Base-by-base conservation (phyloP, 2,329 filamentous ascomycete genomes). In the Coniochaeta ligniaria region DNA sequence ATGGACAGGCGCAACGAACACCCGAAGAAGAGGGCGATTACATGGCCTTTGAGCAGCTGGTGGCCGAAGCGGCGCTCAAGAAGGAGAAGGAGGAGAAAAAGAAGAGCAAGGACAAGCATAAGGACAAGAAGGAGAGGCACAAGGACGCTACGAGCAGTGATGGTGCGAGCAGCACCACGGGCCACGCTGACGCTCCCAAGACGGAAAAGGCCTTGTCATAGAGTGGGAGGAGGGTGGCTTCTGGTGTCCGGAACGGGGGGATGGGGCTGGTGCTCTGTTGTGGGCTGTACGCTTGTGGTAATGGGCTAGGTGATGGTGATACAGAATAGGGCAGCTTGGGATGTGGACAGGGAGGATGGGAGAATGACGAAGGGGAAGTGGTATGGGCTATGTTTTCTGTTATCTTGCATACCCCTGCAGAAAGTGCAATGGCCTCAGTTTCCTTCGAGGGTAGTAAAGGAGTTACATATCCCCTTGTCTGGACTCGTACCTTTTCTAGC, bases 1-100 rank as follows among this genome's bases (percentile, higher is more conserved):
- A 62, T 65, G 59, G 17, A 1, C 55, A 97, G 93, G 91, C 94
- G 45, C 84, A 90, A 73, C 88, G 95, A 64, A 89, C 94, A 60
- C 89, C 94, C 47, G 95, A 99, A 65, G 95, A 99, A 78, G 95
- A 99, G 76, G 94, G 95, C 65, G 95, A 98, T 70, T 98, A 96
- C 76, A 96, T 99, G 85, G 93, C 94, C 17, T 99, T 99, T 68
- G 95, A 99, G 74, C 92, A 98, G 75, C 87, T 99, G 60, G 96
- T 99, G 75, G 93, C 95, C 58, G 95, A 99, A 73, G 94, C 94
- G 5, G 92, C 93, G 61, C 89, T 92, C 59, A 98, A 98, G 83
- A 96, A 97, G 77, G 92, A 95, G 70, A 85, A 91, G 71, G 88
- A 92, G 70, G 87, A 92, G 73, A 89, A 94, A 69, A 85, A 90